Evolutionary conservation across 768 basidiomycete species (phyloP).

Genomic region (Coprinopsis sp.): DNA sequence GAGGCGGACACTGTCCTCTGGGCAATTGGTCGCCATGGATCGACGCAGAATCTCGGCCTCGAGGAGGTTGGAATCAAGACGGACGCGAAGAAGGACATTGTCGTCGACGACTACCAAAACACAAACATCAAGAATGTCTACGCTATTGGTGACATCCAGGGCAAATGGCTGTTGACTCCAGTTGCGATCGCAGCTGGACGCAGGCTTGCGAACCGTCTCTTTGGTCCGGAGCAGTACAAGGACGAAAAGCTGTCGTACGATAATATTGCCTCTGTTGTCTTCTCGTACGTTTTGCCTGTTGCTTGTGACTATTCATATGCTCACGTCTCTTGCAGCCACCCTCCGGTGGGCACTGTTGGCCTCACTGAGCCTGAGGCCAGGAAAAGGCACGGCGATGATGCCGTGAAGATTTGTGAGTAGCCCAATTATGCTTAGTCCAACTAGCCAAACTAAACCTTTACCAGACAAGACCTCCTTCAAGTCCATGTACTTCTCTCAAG

Average conservation of each 20-base stretch:
- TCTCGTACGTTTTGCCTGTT: slow-evolving; percentile 63
- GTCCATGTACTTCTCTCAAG: slow-evolving; percentile 89
- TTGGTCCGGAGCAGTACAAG: slow-evolving; percentile 83
- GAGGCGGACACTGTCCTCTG: slow-evolving; percentile 88
- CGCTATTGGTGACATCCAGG: slow-evolving; percentile 89
- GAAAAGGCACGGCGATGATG: slow-evolving; percentile 79
- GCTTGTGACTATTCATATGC: not conserved
- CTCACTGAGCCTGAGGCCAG: slow-evolving; percentile 89
- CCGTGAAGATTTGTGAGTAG: slow-evolving; percentile 84
- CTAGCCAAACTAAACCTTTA: not conserved
- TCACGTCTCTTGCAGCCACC: slow-evolving; percentile 55
- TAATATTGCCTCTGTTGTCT: slow-evolving; percentile 93
- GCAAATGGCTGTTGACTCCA: slow-evolving; percentile 90
- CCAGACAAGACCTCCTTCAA: slow-evolving; percentile 78
- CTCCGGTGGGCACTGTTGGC: slow-evolving; percentile 92
- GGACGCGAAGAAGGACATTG: slow-evolving; percentile 74
- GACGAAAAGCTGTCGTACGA: slow-evolving; percentile 83
- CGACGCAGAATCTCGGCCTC: slow-evolving; percentile 74
- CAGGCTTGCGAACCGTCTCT: slow-evolving; percentile 83
- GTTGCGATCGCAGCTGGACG: slow-evolving; percentile 97
- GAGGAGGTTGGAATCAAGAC: slow-evolving; percentile 73
- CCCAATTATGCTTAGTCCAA: slow-evolving; percentile 1
- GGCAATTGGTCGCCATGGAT: slow-evolving; percentile 89
- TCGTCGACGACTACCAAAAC: slow-evolving; percentile 91
- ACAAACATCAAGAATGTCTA: slow-evolving; percentile 65